Percentiles rank a stretch among this genome's conserved stretches.
phyloP scores from a whole-genome alignment of 371 early-diverging fungal genomes.

The Capniomyces stellatus region DNA sequence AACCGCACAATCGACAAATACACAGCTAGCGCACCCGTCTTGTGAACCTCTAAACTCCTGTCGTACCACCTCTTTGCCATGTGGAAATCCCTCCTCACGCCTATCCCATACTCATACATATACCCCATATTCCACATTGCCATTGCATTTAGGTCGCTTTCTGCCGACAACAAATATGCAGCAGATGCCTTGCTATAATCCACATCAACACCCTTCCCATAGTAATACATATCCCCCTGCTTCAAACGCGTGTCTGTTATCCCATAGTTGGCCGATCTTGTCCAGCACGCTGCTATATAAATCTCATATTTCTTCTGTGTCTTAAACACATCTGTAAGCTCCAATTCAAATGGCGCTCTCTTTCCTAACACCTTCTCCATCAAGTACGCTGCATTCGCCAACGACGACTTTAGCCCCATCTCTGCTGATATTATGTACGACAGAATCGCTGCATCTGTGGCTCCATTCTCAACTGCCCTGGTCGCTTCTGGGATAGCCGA shows the following conservation, averaged over 20 bases:
- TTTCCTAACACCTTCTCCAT: slow-evolving; percentile 35
- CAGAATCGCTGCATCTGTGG: slow-evolving; percentile 46
- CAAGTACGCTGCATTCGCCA: slow-evolving; percentile 75
- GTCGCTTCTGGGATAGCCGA: slow-evolving; percentile 29
- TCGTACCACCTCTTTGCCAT: slow-evolving; percentile 88
- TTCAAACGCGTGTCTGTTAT: slow-evolving; percentile 77
- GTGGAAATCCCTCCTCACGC: slow-evolving; percentile 73
- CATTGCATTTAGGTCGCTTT: slow-evolving; percentile 50
- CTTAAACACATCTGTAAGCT: slow-evolving; percentile 4
- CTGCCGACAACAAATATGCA: slow-evolving; percentile 79
- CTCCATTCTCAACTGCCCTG: slow-evolving; percentile 33
- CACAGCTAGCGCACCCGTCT: slow-evolving; percentile 64
- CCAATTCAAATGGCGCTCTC: not conserved
- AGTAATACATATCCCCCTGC: slow-evolving; percentile 83
- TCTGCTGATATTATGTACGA: slow-evolving; percentile 67
- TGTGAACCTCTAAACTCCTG: slow-evolving; percentile 45
- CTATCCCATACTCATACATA: slow-evolving; percentile 93
- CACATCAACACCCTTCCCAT: slow-evolving; percentile 58
- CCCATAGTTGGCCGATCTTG: slow-evolving; percentile 86
- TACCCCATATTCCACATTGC: slow-evolving; percentile 94
- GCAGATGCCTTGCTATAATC: slow-evolving; percentile 61
- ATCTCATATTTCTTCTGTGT: slow-evolving; percentile 9
- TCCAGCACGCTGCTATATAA: slow-evolving; percentile 72
- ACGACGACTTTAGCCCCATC: slow-evolving; percentile 62
- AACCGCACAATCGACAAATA: slow-evolving; percentile 57